Evolutionary conservation across 306 rosid genomes (phyloP).

Genomic region (Cajanus cajan): DNA sequence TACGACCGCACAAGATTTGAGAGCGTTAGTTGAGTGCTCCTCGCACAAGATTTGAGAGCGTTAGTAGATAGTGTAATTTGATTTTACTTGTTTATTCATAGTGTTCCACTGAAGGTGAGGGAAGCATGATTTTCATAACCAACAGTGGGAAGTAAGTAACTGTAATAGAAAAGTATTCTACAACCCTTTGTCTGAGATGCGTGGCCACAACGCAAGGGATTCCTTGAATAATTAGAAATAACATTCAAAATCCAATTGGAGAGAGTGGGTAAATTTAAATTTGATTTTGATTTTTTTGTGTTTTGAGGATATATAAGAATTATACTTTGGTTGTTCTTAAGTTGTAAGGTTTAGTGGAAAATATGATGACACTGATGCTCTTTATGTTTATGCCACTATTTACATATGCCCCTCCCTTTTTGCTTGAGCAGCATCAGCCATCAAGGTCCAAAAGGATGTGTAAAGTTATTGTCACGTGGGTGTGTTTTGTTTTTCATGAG

Average conservation of each 20-base stretch:
- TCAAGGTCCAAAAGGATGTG: neutral
- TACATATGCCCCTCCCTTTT: neutral
- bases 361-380: too few species aligned
- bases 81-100: neutral
- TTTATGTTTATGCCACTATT: neutral
- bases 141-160: neutral
- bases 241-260: too few species aligned
- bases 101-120: neutral
- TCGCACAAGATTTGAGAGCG: too few species aligned
- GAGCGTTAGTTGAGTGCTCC: too few species aligned
- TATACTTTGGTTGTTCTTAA: too few species aligned
- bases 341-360: too few species aligned
- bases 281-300: too few species aligned
- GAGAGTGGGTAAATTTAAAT: too few species aligned
- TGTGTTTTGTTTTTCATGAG: constrained; percentile 13
- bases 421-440: neutral
- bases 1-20: too few species aligned
- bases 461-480: neutral
- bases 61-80: neutral
- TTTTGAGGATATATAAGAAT: too few species aligned
- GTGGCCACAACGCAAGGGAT: neutral
- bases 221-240: too few species aligned
- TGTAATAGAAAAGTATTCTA: neutral
- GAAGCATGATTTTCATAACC: neutral
- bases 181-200: neutral